Base-by-base conservation (phyloP, 148 eudicot species). In the Chenopodium suecicum region DNA sequence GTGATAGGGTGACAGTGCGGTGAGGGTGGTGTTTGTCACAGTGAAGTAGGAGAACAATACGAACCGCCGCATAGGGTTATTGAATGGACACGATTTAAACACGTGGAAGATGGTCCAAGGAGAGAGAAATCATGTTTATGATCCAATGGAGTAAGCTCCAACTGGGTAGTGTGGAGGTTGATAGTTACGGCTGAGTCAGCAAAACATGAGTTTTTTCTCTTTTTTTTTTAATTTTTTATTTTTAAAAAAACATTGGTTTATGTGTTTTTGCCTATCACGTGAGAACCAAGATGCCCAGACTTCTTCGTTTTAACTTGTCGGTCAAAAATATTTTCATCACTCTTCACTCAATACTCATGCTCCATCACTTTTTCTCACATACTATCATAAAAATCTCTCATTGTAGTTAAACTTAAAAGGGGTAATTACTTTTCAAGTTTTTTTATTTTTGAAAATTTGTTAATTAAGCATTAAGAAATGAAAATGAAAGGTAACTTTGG, bases 201-300 rank as follows among this genome's bases (percentile, higher is more conserved):
- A 52, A 19, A 76, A 65, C 75, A 63, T 7, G 74, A 44, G n/a
- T 9, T 50, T 62, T 58, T 37, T 52, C 67, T 34, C 7, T 20
- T 47, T 14, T 48, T 48, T 67, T 48, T 67, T 22, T 75, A 46
- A 0, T 37, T 5, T 37, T 37, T 37, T 37, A 4, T 6, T 5
- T 37, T 41, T 41, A 5, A 12, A 67, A 9, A 67, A 29, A 69
- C 86, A 66, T 84, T 66, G 88, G 81, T 47, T 41, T 13, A 66
- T 37, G 88, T 84, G 88, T 81, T 70, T 78, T 66, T 76, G 76
- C 88, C 84, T 74, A 83, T 86, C 90, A 88, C 90, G 90, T 88
- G 90, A 88, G 82, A 73, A 82, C 87, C 90, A 84, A 81, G 90
- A 88, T 86, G 80, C 88, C 78, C 88, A 88, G 88, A 78, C 85